Evolutionary conservation across 1,139 yeast species (phyloP).

Genomic region (Debaryomycetaceae sp.): DNA sequence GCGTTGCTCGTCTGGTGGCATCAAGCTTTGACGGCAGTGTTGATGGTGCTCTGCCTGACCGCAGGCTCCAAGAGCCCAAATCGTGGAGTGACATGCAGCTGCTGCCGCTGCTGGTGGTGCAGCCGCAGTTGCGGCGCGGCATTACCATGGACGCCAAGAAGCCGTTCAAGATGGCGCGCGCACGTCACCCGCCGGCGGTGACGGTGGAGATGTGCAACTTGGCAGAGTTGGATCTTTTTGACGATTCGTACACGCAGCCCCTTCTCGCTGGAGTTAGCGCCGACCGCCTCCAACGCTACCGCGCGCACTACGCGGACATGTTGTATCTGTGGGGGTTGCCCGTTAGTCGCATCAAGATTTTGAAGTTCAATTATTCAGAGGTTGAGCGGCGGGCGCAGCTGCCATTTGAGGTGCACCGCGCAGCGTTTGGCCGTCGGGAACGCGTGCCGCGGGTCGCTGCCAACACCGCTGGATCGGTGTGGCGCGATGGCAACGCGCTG

Average conservation of each 20-base stretch:
- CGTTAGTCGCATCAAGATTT: constrained; percentile 66
- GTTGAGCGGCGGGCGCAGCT: constrained; percentile 13
- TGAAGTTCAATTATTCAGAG: constrained; percentile 62
- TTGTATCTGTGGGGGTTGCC: constrained; percentile 82
- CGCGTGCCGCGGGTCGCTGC: constrained; percentile 9
- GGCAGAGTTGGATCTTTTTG: constrained; percentile 51
- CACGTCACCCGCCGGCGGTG: constrained; percentile 31
- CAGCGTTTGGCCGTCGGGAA: constrained; percentile 39
- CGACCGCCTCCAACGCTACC: constrained; percentile 44
- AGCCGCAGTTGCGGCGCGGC: background rate
- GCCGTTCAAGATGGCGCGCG: constrained; percentile 4
- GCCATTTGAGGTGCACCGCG: constrained; percentile 31
- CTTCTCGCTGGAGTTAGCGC: constrained; percentile 47
- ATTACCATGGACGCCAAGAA: constrained; percentile 1
- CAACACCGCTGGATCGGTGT: no score
- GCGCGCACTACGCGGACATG: constrained; percentile 77
- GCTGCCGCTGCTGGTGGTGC: no score
- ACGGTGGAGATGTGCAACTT: constrained; percentile 53
- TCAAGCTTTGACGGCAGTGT: constrained; percentile 4
- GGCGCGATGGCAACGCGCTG: no score
- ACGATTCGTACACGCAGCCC: constrained; percentile 40
- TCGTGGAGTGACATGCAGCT: no score
- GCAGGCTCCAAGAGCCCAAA: constrained; percentile 2
- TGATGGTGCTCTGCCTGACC: constrained; percentile 1
- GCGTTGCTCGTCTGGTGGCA: background rate